Conservation (phyloP, 176 grass and related monocot species). For the Bolboschoenus planiculmis region DNA sequence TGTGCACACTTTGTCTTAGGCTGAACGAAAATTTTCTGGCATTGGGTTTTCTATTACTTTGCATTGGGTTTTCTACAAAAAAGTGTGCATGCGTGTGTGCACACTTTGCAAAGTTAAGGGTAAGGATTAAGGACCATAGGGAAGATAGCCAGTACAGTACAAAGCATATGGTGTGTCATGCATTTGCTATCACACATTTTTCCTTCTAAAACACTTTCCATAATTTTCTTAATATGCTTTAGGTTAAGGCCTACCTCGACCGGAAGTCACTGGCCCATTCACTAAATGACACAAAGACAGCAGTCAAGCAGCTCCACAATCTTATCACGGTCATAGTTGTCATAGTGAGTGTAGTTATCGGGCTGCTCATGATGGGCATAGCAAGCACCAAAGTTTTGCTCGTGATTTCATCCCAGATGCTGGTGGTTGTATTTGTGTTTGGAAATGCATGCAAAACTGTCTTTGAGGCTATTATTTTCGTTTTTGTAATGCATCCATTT, state of each 20-base stretch:
- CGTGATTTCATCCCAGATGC: slow-evolving; percentile 82
- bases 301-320: slow-evolving; percentile 88
- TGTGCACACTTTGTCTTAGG: neutral
- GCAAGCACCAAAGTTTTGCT: slow-evolving; percentile 77
- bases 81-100: neutral
- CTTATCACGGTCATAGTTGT: slow-evolving; percentile 56
- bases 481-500: slow-evolving; percentile 97
- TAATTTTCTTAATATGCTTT: neutral
- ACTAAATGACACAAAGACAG: slow-evolving; percentile 95
- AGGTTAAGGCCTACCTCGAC: slow-evolving; percentile 69
- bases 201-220: neutral
- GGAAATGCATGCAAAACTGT: slow-evolving; percentile 88
- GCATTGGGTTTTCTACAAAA: neutral
- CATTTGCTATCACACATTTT: neutral
- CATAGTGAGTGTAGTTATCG: slow-evolving; percentile 52
- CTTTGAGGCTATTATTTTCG: slow-evolving; percentile 97
- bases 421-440: slow-evolving; percentile 89
- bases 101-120: too few species aligned
- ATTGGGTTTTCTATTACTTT: neutral
- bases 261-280: slow-evolving; percentile 86
- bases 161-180: neutral
- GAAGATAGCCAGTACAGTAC: neutral
- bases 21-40: neutral
- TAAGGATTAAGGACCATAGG: neutral
- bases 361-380: slow-evolving; percentile 71